Evolutionary conservation across 1,284 basidiomycete genomes (phyloP), one percentile per base, ranked within the genome.

Genomic region (Phlebopus sp.): DNA sequence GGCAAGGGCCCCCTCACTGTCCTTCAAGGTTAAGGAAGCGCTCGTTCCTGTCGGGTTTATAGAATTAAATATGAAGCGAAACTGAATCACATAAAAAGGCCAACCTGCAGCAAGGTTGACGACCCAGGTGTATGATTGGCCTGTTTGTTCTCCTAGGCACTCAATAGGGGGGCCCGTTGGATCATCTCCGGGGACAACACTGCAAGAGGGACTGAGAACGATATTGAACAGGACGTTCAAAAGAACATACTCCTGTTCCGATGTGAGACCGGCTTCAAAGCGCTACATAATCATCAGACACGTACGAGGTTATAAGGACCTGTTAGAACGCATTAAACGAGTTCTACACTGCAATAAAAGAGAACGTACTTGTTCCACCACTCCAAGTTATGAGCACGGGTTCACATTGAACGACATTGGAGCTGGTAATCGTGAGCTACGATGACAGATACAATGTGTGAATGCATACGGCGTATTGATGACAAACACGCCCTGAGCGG

Each of bases 401-500:
- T 57, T 77, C 65, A 62, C 81, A 82, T 43, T 70, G 62, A 31
- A 74, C 70, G 39, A 60, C 63, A 50, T 64, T 69, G 35, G 58
- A 6, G 10, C 74, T 78, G 52, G 4, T 31, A 34, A 9, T 41
- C 37, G 15, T 40, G 37, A 23, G 10, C 4, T 14, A 29, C 13
- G 19, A 14, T 2, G 3, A 19, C 21, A 14, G 21, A 4, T 13
- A 25, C 17, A 14, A 14, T 11, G 14, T 7, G 42, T 8, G 17
- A 32, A 10, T 21, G 70, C 77, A 53, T 54, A 81, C 79, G 79
- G 79, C 42, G 78, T 82, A 56, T 80, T 76, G 58, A 82, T 69
- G 3, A 59, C 68, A 50, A 75, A 53, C 4, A 29, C 25, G 19
- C 52, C 50, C 63, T 80, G 76, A 21, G 72, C 77, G 35, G 67